Evolutionary conservation across 2,329 filamentous ascomycete genomes (phyloP).

Genomic region (Bimuria novae-zelandiae): DNA sequence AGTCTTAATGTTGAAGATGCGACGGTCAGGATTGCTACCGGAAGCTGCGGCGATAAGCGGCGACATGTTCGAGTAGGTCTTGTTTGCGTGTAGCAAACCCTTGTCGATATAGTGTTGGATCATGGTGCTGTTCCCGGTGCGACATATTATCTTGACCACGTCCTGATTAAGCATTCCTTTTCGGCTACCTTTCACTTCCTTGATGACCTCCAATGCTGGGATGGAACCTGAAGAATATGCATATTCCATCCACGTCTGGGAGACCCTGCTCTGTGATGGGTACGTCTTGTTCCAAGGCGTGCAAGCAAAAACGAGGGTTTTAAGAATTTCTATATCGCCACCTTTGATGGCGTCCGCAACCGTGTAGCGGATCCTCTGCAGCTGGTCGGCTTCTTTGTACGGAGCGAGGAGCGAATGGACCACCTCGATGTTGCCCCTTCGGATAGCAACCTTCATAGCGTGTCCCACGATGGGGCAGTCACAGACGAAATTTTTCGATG

Average conservation of each 20-base stretch:
- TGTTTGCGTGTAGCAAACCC: neutral
- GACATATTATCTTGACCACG: neutral
- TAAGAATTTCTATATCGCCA: neutral
- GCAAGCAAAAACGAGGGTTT: neutral
- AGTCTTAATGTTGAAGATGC: neutral
- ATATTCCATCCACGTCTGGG: too few species aligned
- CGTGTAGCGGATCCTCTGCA: too few species aligned
- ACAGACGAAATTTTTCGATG: neutral
- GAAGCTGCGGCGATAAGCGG: neutral
- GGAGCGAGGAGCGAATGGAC: neutral
- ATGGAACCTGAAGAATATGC: neutral
- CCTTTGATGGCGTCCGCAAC: neutral
- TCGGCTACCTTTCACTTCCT: too few species aligned
- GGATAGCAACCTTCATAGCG: neutral
- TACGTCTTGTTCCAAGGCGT: neutral
- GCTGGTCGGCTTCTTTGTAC: neutral
- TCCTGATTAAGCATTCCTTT: neutral
- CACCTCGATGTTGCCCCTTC: neutral
- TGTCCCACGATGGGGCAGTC: neutral
- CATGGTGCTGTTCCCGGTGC: neutral
- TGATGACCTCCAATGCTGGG: too few species aligned
- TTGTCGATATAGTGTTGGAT: neutral
- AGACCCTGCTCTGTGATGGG: too few species aligned
- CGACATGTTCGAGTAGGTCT: neutral
- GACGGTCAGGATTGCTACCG: too few species aligned